Percentiles rank a stretch among this genome's conserved stretches.
Conservation (phyloP, 73 alveolate genomes). For the Paramecium sonneborni region DNA sequence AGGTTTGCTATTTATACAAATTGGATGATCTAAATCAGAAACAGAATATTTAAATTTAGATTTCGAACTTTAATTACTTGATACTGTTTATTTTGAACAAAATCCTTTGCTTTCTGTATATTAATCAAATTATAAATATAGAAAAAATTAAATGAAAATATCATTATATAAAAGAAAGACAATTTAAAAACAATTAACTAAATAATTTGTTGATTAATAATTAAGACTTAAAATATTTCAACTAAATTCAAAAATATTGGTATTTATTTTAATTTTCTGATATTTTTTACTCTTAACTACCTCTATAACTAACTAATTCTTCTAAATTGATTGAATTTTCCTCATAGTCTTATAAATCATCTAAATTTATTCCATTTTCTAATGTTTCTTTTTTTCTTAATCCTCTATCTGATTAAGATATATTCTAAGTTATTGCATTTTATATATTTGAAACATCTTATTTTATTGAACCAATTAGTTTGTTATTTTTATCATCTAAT, state of each 20-base stretch:
- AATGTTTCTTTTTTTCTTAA: neutral
- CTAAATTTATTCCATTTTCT: neutral
- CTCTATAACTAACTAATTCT: neutral
- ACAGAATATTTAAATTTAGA: neutral
- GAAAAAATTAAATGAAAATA: neutral
- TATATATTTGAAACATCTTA: neutral
- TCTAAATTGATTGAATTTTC: neutral
- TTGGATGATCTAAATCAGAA: neutral
- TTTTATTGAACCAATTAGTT: neutral
- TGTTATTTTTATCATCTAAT: neutral
- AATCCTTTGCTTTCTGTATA: neutral
- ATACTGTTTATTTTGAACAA: neutral
- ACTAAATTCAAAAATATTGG: neutral
- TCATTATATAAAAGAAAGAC: neutral
- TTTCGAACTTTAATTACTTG: neutral
- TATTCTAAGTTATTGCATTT: neutral
- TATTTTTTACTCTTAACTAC: neutral
- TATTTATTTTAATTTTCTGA: neutral
- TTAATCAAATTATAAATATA: neutral
- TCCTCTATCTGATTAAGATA: slow-evolving; percentile 6
- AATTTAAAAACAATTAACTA: neutral
- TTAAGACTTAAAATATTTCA: neutral
- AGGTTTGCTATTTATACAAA: neutral
- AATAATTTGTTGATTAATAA: slow-evolving; percentile 15
- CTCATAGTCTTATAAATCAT: neutral